phyloP scores from a whole-genome alignment of 2,329 filamentous ascomycete species.

The Fusarium abutilonis region DNA sequence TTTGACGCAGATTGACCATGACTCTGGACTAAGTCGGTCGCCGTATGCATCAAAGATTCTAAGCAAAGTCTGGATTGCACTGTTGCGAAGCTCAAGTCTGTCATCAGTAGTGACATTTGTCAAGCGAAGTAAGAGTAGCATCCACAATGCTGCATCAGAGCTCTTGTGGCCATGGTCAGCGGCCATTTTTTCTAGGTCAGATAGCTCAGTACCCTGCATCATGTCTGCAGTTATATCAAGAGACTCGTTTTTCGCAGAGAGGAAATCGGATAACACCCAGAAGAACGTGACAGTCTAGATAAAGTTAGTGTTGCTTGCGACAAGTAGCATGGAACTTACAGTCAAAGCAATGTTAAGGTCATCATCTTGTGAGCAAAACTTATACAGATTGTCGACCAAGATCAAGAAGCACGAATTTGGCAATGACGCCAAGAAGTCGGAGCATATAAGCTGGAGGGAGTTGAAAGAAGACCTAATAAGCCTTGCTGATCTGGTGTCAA shows the following conservation, averaged over 20 bases:
- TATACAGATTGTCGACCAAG: slow-evolving; percentile 86
- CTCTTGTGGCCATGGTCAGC: slow-evolving; percentile 66
- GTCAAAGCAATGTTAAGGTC: slow-evolving; percentile 96
- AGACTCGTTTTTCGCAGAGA: slow-evolving; percentile 69
- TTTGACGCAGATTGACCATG: slow-evolving; percentile 86
- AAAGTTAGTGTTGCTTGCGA: slow-evolving; percentile 10
- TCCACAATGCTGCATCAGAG: slow-evolving; percentile 79
- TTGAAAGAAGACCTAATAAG: slow-evolving; percentile 88
- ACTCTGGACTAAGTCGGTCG: slow-evolving; percentile 77
- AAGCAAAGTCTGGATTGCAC: slow-evolving; percentile 89
- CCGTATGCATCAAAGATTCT: slow-evolving; percentile 93
- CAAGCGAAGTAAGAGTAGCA: slow-evolving; percentile 76
- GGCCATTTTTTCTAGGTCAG: slow-evolving; percentile 67
- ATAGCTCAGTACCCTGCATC: slow-evolving; percentile 59
- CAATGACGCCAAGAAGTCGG: slow-evolving; percentile 84
- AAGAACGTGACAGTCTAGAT: slow-evolving; percentile 87
- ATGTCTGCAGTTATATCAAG: slow-evolving; percentile 68
- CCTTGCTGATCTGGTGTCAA: slow-evolving; percentile 71
- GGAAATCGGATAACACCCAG: slow-evolving; percentile 92
- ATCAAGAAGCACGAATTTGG: slow-evolving; percentile 77
- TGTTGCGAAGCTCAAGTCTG: slow-evolving; percentile 80
- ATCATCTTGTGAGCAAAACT: slow-evolving; percentile 88
- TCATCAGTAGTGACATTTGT: slow-evolving; percentile 77
- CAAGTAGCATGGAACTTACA: slow-evolving; percentile 56
- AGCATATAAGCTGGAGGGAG: slow-evolving; percentile 91